Evolutionary conservation across 805 yeast genomes (phyloP).

Genomic region (Ogataea pini): DNA sequence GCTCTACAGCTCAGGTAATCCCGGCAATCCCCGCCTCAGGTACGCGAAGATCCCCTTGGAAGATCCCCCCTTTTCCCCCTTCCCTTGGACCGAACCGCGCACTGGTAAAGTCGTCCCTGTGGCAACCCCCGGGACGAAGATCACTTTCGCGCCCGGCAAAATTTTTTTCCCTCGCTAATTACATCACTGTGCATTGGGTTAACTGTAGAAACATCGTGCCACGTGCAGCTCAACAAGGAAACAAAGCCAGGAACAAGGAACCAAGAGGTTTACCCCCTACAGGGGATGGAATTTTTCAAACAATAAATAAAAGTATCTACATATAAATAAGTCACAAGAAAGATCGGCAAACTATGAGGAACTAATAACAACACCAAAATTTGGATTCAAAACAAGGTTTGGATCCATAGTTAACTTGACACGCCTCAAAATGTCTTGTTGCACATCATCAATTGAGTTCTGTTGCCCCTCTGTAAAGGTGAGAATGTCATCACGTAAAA

Average conservation of each 20-base stretch:
- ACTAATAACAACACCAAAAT: not conserved
- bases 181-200: not conserved
- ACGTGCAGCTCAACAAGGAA: not conserved
- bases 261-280: not conserved
- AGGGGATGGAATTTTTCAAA: not conserved
- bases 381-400: conserved; percentile 17
- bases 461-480: not conserved
- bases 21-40: not conserved
- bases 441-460: not conserved
- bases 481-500: conserved; percentile 8
- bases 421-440: conserved; percentile 9
- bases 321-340: not conserved
- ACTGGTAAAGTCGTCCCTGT: too few species aligned
- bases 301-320: not conserved
- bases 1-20: too few species aligned
- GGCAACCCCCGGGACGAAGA: too few species aligned
- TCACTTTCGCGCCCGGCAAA: too few species aligned
- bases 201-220: not conserved
- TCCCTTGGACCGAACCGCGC: too few species aligned
- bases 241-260: conserved; percentile 1
- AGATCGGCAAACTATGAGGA: not conserved
- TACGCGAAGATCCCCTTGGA: not conserved
- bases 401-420: conserved; percentile 20
- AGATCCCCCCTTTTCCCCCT: too few species aligned
- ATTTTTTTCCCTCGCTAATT: too few species aligned